A percentile compares a stretch with the other conserved stretches of the same genome.
phyloP scores from a whole-genome alignment of 2,329 filamentous ascomycete species.

The Beauveria medogensis region DNA sequence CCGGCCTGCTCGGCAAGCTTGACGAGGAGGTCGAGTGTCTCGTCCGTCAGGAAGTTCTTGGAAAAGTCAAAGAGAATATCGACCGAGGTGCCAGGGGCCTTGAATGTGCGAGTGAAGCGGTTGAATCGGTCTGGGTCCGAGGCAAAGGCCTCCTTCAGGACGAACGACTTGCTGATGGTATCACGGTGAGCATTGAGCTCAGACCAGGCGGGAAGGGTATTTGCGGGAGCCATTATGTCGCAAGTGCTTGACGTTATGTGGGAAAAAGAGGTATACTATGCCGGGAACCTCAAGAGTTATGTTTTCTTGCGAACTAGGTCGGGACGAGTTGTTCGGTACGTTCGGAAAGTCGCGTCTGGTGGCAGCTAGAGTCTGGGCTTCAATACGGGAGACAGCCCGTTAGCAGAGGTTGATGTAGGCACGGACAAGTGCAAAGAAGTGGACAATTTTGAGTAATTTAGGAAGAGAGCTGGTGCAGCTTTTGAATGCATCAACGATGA shows the following conservation, averaged over 20 bases:
- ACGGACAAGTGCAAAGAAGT: background rate
- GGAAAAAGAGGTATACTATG: background rate
- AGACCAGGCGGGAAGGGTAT: conserved; percentile 78
- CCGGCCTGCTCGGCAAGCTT: conserved; percentile 88
- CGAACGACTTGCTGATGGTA: conserved; percentile 76
- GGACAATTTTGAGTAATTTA: background rate
- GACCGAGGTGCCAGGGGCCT: conserved; percentile 69
- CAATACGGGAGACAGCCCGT: background rate
- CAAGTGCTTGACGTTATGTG: background rate
- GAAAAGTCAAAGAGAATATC: conserved; percentile 97
- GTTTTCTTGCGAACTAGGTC: background rate
- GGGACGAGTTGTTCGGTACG: background rate
- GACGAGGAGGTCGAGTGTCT: conserved; percentile 78
- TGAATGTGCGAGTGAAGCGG: conserved; percentile 82
- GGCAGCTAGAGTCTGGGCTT: background rate
- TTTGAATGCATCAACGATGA: background rate
- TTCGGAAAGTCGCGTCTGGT: background rate
- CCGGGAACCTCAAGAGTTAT: background rate
- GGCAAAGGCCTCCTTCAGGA: conserved; percentile 87
- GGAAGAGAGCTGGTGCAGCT: background rate
- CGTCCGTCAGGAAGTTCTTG: conserved; percentile 96
- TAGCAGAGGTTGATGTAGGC: background rate
- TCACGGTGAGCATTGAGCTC: conserved; percentile 87
- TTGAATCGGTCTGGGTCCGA: conserved; percentile 81
- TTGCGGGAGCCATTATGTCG: conserved; percentile 67